Evolutionary conservation across 2,329 filamentous ascomycete genomes (phyloP).

Genomic region (Fusarium sp.): DNA sequence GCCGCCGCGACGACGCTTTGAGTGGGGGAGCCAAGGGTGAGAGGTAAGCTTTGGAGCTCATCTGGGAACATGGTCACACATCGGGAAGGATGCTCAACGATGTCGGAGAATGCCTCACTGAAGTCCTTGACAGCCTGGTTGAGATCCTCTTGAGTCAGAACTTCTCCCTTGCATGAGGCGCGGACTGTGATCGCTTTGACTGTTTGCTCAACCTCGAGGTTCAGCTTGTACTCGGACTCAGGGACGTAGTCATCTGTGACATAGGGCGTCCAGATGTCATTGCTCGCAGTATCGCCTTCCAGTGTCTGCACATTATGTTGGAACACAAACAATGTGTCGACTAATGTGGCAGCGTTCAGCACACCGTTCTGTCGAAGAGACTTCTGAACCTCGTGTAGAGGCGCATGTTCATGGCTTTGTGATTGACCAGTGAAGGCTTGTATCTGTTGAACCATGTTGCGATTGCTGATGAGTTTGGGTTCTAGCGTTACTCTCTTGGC

Average conservation of each 20-base stretch:
- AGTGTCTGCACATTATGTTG: background rate
- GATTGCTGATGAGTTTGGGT: constrained; percentile 3
- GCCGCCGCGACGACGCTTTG: background rate
- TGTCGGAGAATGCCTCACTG: background rate
- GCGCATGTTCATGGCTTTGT: background rate
- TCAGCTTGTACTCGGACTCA: constrained; percentile 1
- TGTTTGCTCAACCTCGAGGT: constrained; percentile 1
- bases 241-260: constrained; percentile 1
- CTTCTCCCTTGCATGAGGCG: background rate
- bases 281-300: background rate
- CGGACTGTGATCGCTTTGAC: background rate
- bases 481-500: background rate
- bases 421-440: background rate
- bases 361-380: background rate
- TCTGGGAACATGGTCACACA: background rate
- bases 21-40: background rate
- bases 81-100: background rate
- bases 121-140: background rate
- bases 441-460: background rate
- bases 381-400: background rate
- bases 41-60: background rate
- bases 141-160: background rate
- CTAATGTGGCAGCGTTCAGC: background rate
- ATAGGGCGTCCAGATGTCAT: background rate
- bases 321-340: background rate